Evolutionary conservation across 2,329 filamentous ascomycete species (phyloP).

Genomic region (Scolecobasidium constrictum): DNA sequence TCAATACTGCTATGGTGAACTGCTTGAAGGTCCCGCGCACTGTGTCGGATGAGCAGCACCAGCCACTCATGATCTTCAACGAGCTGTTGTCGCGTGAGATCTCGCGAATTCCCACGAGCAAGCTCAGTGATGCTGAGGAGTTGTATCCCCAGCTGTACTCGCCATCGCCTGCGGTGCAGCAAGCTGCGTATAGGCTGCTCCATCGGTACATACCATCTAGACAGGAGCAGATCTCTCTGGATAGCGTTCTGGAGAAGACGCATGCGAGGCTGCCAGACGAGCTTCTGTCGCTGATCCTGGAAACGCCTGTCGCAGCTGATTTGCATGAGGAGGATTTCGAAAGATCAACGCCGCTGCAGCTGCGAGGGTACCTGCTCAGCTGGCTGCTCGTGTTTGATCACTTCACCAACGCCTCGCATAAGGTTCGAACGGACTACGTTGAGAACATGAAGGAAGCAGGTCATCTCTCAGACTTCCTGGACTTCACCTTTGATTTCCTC

Average conservation of each 20-base stretch:
- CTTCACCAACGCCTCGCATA: constrained; percentile 66
- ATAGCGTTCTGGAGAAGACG: constrained; percentile 60
- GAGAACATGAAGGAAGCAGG: constrained; percentile 66
- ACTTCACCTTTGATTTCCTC: constrained; percentile 75
- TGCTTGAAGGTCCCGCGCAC: constrained; percentile 49
- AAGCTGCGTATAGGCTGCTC: constrained; percentile 68
- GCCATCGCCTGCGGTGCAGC: constrained; percentile 64
- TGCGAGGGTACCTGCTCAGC: constrained; percentile 74
- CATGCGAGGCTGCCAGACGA: constrained; percentile 71
- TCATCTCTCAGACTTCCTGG: constrained; percentile 57
- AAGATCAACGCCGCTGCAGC: constrained; percentile 51
- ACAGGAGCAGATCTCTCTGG: constrained; percentile 75
- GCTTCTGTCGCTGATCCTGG: constrained; percentile 70
- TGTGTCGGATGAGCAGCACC: constrained; percentile 42
- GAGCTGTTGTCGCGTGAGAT: constrained; percentile 61
- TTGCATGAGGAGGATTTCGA: constrained; percentile 56
- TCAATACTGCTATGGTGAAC: constrained; percentile 48
- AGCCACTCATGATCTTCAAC: constrained; percentile 66
- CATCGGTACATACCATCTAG: constrained; percentile 66
- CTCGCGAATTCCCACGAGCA: constrained; percentile 49
- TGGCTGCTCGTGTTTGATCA: constrained; percentile 89
- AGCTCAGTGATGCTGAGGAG: constrained; percentile 43
- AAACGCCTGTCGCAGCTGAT: constrained; percentile 60
- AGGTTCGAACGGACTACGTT: constrained; percentile 71
- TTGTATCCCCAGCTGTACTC: constrained; percentile 69